phyloP scores from a whole-genome alignment of 2,329 filamentous ascomycete genomes.

The Pseudogymnoascus sp. region DNA sequence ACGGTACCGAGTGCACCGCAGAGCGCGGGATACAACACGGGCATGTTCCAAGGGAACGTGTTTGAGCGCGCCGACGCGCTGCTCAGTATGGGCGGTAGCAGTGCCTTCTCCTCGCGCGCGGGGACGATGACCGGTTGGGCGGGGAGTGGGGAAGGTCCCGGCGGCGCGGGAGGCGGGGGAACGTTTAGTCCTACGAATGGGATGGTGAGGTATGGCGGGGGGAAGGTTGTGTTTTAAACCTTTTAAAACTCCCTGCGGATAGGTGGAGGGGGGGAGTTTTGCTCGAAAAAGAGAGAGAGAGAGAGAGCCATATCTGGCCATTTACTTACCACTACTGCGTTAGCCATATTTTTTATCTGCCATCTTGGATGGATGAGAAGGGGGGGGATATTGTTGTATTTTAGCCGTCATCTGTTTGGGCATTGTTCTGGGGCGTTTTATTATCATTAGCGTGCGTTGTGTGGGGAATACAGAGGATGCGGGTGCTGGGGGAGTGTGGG shows the following conservation, averaged over 20 bases:
- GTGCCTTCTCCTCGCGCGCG: slow-evolving; percentile 22
- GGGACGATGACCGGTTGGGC: slow-evolving; percentile 25
- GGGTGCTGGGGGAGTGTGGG: background rate
- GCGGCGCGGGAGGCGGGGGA: background rate
- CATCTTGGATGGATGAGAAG: background rate
- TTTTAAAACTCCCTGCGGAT: background rate
- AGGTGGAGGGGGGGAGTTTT: background rate
- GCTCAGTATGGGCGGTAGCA: slow-evolving; percentile 19
- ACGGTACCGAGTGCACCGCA: slow-evolving; percentile 68
- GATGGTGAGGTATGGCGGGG: background rate
- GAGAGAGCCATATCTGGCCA: background rate
- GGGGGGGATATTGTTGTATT: background rate
- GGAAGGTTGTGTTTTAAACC: background rate
- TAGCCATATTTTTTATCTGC: slow-evolving; percentile 5
- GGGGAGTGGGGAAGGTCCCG: background rate
- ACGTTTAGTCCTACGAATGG: slow-evolving; percentile 1
- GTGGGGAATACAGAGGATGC: background rate
- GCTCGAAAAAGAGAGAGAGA: background rate
- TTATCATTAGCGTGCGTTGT: slow-evolving; percentile 1
- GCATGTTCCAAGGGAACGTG: slow-evolving; percentile 25
- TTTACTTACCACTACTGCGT: background rate
- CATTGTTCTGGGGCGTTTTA: background rate
- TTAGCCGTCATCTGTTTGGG: background rate
- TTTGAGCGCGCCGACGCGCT: slow-evolving; percentile 28
- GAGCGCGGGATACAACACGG: slow-evolving; percentile 22